phyloP scores from a whole-genome alignment of 108 stramenopile genomes.

The Pseudonitzschia delicatissima region DNA sequence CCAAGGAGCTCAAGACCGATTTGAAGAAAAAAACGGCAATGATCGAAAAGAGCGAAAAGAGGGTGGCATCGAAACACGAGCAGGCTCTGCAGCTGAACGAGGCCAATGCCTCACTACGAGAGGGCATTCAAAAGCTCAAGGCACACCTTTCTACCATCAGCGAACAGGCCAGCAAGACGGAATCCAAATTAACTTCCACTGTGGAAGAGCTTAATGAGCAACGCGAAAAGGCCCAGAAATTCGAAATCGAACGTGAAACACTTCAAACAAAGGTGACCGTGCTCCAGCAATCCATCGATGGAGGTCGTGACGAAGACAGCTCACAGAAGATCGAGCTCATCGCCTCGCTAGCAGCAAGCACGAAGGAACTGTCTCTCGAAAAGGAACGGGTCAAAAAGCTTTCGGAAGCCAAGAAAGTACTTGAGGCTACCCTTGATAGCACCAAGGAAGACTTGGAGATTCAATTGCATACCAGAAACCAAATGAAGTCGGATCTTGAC shows the following conservation, averaged over 20 bases:
- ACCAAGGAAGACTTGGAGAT: constrained; percentile 3
- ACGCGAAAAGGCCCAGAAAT: neutral
- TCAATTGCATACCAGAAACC: neutral
- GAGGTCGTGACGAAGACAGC: neutral
- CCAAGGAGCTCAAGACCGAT: constrained; percentile 1
- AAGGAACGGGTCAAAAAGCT: neutral
- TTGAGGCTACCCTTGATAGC: neutral
- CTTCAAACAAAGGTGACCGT: neutral
- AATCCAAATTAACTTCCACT: neutral
- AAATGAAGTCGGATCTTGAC: neutral
- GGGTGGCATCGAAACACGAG: constrained; percentile 2
- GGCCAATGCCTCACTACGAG: constrained; percentile 1
- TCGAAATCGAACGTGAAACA: neutral
- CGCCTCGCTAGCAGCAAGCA: constrained; percentile 1
- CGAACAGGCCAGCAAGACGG: constrained; percentile 2
- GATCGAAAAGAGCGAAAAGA: constrained; percentile 6
- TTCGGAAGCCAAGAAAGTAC: neutral
- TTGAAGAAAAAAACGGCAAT: neutral
- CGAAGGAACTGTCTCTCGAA: neutral
- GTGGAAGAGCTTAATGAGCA: neutral
- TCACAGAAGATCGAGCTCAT: neutral
- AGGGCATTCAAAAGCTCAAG: constrained; percentile 8
- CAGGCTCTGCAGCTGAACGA: neutral
- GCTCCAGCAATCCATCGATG: neutral
- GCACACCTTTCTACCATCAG: constrained; percentile 6